Evolutionary conservation across 139 green algal genomes (phyloP), one percentile per base, ranked within the genome.

Genomic region (Micractinium sp.): DNA sequence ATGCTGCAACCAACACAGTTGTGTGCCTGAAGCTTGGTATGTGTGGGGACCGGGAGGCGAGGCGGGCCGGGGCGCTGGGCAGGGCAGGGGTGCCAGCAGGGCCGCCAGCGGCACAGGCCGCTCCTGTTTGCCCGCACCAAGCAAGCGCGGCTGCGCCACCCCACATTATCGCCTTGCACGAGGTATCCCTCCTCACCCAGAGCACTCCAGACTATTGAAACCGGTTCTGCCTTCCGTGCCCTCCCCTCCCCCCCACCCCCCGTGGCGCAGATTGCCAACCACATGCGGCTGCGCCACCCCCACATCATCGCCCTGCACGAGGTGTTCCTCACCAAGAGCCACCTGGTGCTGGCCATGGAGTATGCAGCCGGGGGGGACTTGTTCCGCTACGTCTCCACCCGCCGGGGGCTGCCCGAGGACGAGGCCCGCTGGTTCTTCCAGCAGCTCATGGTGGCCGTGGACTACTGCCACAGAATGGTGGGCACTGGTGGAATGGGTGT

Each of bases 341-440:
- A 98, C 87, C 77, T 98, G 66, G 94, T 89, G 39, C 96, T 98
- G 35, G 94, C 95, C 22, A 98, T 98, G 96, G 96, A 98, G 91
- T 96, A 93, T 90, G 95, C 94, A 9, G 90, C 94, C 14, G 95
- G 96, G 13, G 96, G 95, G 12, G 94, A 98, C 87, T 74, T 97
- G 35, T 95, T 97, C 86, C 71, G 75, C 29, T 95, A 97, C 60
- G 97, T 99, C 33, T 96, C 96, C 81, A 92, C 94, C 0, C 95
- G 95, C 29, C 93, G 95, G 36, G 93, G 96, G 18, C 96, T 99
- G 41, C 95, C 95, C 35, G 98, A 99, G 93, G 94, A 95, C 13
- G 97, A 99, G 85, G 97, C 97, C 19, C 94, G 98, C 25, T 99
- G 97, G 96, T 99, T 99, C 92, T 99, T 99, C 92, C 98, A 99